Evolutionary conservation across 176 grass and related monocot genomes (phyloP), one percentile per base, ranked within the genome.

Genomic region (Puya raimondii): DNA sequence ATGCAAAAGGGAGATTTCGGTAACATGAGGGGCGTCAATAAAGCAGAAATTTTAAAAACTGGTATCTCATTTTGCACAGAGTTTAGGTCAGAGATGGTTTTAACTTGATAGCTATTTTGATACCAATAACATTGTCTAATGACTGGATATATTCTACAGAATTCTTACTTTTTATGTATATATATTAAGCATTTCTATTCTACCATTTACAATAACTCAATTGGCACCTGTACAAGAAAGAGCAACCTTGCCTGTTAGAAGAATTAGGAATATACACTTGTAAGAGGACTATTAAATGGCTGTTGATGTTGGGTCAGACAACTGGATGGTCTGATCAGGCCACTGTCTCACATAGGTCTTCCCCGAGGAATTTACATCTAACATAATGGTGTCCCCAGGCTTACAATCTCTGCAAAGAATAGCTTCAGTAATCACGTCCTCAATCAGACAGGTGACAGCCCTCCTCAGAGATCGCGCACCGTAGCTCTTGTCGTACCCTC

Each of bases 401-500:
- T 84, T 88, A 69, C 72, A 99, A 54, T 88, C 80, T 52, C 87
- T 82, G 13, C 80, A 83, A 73, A 99, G 90, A 78, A 99, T 88
- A 4, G 84, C 86, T 70, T 99, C 90, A 64, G 87, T 99, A 48
- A 94, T 63, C 47, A 80, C 74, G 82, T 91, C 95, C 78, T 99
- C 95, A 11, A 99, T 80, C 29, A 91, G 70, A 16, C 82, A 79
- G 78, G 90, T 86, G 50, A 99, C 82, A 6, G 90, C 90, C 74
- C 89, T 91, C 50, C 95, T 85, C 67, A 94, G 50, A 2, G 90
- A 87, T 21, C 90, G 85, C 0, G 95, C 95, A 0, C 89, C 95
- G 6, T 88, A 88, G 69, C 80, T 99, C 76, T 76, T 83, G 70
- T 99, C 90, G n/a, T 91, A 94, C 0, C 95, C 90, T 86, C 84